A percentile compares a stretch with the other conserved stretches of the same genome.
phyloP scores from a whole-genome alignment of 352 stramenopile species.

The Globisporangium irregulare region DNA sequence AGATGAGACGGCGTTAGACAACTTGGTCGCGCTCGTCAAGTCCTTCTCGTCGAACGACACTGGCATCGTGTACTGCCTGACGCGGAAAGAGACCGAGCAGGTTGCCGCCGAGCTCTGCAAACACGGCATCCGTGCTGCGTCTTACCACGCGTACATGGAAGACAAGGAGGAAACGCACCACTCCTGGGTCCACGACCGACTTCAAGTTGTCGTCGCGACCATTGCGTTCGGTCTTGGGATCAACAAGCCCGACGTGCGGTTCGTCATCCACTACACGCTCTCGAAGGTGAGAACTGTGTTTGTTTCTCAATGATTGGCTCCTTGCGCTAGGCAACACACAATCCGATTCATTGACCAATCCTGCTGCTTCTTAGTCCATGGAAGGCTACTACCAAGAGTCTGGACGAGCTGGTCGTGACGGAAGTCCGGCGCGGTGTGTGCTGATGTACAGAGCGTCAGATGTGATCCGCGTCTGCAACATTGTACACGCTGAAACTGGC shows the following conservation, averaged over 20 bases:
- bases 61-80: constrained; percentile 93
- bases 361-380: constrained; percentile 54
- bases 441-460: constrained; percentile 84
- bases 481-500: constrained; percentile 58
- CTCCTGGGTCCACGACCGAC: constrained; percentile 42
- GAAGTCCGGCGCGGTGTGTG: constrained; percentile 80
- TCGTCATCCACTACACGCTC: constrained; percentile 88
- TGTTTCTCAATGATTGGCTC: not conserved
- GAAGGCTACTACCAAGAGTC: constrained; percentile 98
- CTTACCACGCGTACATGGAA: constrained; percentile 88
- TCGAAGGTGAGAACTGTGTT: constrained; percentile 44
- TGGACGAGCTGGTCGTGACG: constrained; percentile 94
- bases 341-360: not conserved
- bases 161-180: constrained; percentile 70
- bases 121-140: constrained; percentile 69
- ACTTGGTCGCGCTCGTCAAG: constrained; percentile 78
- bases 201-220: constrained; percentile 91
- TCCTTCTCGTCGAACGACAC: constrained; percentile 49
- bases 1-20: constrained; percentile 44
- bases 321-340: not conserved
- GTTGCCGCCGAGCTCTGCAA: constrained; percentile 72
- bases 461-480: constrained; percentile 65
- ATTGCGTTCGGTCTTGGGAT: constrained; percentile 95
- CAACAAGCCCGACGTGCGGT: constrained; percentile 92
- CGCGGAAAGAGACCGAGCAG: constrained; percentile 89